phyloP scores from a whole-genome alignment of 1,284 basidiomycete species.

The Apiotrichum domesticum region DNA sequence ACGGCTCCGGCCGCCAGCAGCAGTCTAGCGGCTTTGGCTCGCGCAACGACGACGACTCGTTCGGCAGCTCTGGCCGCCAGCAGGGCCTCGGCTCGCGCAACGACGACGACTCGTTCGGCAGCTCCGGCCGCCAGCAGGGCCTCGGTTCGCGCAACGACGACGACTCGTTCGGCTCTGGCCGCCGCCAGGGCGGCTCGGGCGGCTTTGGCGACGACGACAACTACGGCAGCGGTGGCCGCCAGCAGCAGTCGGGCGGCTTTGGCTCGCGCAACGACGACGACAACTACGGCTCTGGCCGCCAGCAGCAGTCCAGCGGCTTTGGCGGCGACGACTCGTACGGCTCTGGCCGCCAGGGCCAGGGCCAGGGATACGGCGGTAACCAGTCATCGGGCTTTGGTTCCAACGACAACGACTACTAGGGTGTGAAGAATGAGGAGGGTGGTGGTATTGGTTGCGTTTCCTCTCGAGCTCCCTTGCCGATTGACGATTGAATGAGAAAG shows the following conservation, averaged over 20 bases:
- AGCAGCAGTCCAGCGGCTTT: background rate
- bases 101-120: too few relatives aligned
- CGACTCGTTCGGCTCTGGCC: background rate
- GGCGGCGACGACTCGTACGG: constrained; percentile 1
- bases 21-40: background rate
- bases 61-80: constrained; percentile 2
- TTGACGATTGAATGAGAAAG: background rate
- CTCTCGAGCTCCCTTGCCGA: too few relatives aligned
- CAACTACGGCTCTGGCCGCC: background rate
- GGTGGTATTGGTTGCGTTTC: background rate
- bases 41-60: background rate
- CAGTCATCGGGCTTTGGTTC: constrained; percentile 1
- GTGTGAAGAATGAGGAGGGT: too few relatives aligned
- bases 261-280: constrained; percentile 1
- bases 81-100: background rate
- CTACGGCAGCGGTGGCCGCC: background rate
- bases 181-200: background rate
- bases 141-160: too few relatives aligned
- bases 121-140: too few relatives aligned
- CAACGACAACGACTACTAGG: constrained; percentile 1
- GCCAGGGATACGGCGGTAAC: background rate
- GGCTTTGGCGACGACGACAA: constrained; percentile 1
- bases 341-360: background rate
- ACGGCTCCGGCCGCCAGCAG: background rate
- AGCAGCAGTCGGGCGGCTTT: background rate